These are phyloP conservation scores for Piper betle DNA, from an alignment of 164 flowering plant genomes.

Conservation along the genomic window DNA sequence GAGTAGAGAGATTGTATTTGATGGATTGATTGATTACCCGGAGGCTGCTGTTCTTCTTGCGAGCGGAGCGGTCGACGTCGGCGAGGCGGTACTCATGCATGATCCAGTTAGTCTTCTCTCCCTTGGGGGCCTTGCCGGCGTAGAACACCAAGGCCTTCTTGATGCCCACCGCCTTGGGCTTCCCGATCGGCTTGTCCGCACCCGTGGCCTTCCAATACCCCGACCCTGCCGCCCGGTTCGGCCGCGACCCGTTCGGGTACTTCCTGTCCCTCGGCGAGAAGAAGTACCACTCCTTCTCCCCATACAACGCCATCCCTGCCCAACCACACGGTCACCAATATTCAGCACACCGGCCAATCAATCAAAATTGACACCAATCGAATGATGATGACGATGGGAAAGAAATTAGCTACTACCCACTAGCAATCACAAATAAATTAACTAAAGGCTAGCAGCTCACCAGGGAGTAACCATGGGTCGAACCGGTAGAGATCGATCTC, in stretches of 20 bases:
- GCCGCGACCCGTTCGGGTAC: constrained; percentile 19
- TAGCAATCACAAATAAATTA: too few species aligned
- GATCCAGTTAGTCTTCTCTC: too few species aligned
- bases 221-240: constrained; percentile 14
- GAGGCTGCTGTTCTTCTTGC: constrained; percentile 12
- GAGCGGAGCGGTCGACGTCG: constrained; percentile 1
- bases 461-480: constrained; percentile 23
- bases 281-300: constrained; percentile 22
- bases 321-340: too few species aligned
- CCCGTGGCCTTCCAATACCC: too few species aligned
- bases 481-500: constrained; percentile 24
- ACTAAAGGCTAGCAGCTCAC: constrained; percentile 5
- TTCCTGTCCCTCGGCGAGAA: constrained; percentile 18
- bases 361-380: background rate
- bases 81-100: too few species aligned
- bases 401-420: background rate
- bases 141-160: too few species aligned
- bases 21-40: constrained; percentile 5
- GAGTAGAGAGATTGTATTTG: too few species aligned
- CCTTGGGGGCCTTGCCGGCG: constrained; percentile 15
- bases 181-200: too few species aligned
- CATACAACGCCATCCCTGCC: constrained; percentile 19
- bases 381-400: too few species aligned
- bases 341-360: background rate
- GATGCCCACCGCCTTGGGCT: too few species aligned